phyloP scores from a whole-genome alignment of 331 rosid species.

The Pyracantha coccinea region DNA sequence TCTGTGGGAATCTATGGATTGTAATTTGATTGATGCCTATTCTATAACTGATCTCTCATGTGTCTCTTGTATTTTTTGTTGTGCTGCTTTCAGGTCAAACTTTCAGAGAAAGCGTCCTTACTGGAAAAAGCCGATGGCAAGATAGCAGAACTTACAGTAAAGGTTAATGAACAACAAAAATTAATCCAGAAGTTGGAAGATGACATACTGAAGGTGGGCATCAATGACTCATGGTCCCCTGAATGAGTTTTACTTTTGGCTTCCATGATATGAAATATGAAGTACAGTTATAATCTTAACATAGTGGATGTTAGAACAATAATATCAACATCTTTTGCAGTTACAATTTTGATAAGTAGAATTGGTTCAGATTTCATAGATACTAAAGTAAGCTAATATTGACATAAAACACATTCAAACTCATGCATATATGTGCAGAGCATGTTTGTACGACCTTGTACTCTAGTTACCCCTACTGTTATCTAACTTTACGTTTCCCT shows the following conservation, averaged over 20 bases:
- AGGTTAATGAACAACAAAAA: slow-evolving; percentile 70
- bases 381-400: neutral
- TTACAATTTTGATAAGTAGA: neutral
- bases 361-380: neutral
- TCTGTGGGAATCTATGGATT: neutral
- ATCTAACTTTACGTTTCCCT: neutral
- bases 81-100: slow-evolving; percentile 53
- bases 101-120: slow-evolving; percentile 62
- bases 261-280: neutral
- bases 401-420: neutral
- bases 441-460: neutral
- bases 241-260: neutral
- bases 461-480: neutral
- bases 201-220: slow-evolving; percentile 81
- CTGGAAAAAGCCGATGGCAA: slow-evolving; percentile 71
- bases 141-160: slow-evolving; percentile 51
- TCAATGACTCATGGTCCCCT: slow-evolving; percentile 1
- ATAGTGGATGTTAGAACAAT: neutral
- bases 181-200: slow-evolving; percentile 94
- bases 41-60: neutral
- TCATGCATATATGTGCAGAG: neutral
- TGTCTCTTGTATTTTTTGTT: slow-evolving; percentile 15
- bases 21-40: neutral
- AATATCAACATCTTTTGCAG: neutral
- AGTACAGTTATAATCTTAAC: neutral